phyloP scores from a whole-genome alignment of 163 green algal species.

The Chlamydomonas reinhardtii region DNA sequence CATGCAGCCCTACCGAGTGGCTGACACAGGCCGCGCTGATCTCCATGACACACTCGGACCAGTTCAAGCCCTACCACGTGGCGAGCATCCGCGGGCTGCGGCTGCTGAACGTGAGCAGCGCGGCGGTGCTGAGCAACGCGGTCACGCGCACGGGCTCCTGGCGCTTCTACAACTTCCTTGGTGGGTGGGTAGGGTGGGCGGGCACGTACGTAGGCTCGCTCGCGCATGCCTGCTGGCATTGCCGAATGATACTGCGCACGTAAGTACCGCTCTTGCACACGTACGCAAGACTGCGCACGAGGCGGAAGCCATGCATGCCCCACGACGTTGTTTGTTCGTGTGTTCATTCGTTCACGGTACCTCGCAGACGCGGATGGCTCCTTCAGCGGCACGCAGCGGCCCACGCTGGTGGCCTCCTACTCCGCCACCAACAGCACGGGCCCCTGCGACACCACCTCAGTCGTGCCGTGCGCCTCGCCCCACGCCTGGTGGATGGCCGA shows the following conservation, averaged over 20 bases:
- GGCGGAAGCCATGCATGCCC: no score
- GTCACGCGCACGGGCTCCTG: background rate
- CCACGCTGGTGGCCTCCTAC: conserved; percentile 40
- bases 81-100: background rate
- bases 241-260: no score
- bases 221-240: no score
- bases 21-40: background rate
- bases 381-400: background rate
- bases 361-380: background rate
- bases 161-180: conserved; percentile 7
- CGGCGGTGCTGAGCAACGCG: background rate
- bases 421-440: background rate
- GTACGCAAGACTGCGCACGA: no score
- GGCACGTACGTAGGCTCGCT: background rate
- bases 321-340: no score
- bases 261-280: no score
- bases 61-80: conserved; percentile 3
- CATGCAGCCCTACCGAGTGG: no score
- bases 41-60: background rate
- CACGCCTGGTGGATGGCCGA: background rate
- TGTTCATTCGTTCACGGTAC: no score
- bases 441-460: background rate
- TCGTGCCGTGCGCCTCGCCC: background rate
- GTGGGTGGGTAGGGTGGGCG: background rate
- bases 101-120: background rate